These are phyloP conservation scores for Durusdinium trenchii DNA, from an alignment of 73 alveolate species.

Conservation along the genomic window DNA sequence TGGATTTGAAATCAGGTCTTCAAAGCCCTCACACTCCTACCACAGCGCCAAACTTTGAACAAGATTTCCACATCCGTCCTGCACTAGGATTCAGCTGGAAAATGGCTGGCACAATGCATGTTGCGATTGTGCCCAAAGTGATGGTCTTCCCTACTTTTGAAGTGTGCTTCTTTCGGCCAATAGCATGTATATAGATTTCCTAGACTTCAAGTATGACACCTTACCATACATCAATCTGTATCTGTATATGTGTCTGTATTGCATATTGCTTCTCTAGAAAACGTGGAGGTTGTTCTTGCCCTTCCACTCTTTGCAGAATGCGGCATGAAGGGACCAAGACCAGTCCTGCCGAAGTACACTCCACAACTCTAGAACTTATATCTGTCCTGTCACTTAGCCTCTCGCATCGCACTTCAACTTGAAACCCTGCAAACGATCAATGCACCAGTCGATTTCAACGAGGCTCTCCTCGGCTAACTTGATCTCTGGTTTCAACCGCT, in stretches of 20 bases:
- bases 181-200: too few species aligned
- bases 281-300: too few species aligned
- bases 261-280: too few species aligned
- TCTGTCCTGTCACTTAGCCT: not conserved
- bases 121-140: not conserved
- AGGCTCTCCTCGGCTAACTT: conserved; percentile 84
- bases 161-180: too few species aligned
- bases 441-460: conserved; percentile 85
- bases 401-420: conserved; percentile 91
- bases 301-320: too few species aligned
- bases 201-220: too few species aligned
- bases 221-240: too few species aligned
- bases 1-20: not conserved
- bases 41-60: conserved; percentile 42
- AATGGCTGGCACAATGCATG: conserved; percentile 13
- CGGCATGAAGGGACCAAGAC: too few species aligned
- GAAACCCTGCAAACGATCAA: conserved; percentile 92
- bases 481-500: conserved; percentile 80
- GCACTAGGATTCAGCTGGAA: conserved; percentile 38
- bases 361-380: too few species aligned
- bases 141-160: not conserved
- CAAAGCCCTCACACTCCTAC: not conserved
- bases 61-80: conserved; percentile 46
- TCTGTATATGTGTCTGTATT: too few species aligned
- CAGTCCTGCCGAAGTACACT: too few species aligned